Percentiles rank a stretch among this genome's conserved stretches.
Conservation (phyloP, 1,139 yeast species). For the Suhomyces yuchorum region DNA sequence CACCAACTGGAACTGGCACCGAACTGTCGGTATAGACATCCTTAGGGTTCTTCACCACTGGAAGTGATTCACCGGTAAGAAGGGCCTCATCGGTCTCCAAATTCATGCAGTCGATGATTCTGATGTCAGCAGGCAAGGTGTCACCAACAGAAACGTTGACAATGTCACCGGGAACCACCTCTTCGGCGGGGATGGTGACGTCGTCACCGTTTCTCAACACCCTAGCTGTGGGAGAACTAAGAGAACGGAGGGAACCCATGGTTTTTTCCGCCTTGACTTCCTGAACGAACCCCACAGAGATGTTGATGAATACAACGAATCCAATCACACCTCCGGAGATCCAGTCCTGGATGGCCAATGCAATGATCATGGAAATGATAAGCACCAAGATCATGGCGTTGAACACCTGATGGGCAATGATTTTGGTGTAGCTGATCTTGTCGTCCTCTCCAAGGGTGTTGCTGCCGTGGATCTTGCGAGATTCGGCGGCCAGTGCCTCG, state of each 20-base stretch:
- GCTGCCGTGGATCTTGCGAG: slow-evolving; percentile 22
- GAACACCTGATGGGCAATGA: slow-evolving; percentile 38
- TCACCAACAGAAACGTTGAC: slow-evolving; percentile 47
- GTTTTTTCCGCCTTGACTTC: slow-evolving; percentile 42
- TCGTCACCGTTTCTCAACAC: slow-evolving; percentile 45
- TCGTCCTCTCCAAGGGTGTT: slow-evolving; percentile 35
- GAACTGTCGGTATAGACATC: slow-evolving; percentile 28
- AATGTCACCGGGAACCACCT: slow-evolving; percentile 55
- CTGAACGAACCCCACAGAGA: slow-evolving; percentile 36
- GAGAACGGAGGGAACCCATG: slow-evolving; percentile 39
- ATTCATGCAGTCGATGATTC: slow-evolving; percentile 40
- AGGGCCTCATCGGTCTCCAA: slow-evolving; percentile 55
- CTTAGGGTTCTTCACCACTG: slow-evolving; percentile 34
- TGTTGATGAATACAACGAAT: slow-evolving; percentile 34
- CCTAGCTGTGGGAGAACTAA: slow-evolving; percentile 38
- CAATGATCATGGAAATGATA: slow-evolving; percentile 38
- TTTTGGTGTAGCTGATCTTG: slow-evolving; percentile 28
- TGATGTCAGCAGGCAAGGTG: slow-evolving; percentile 53
- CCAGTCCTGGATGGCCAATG: slow-evolving; percentile 68
- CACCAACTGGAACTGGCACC: slow-evolving; percentile 39
- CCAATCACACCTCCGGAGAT: slow-evolving; percentile 77
- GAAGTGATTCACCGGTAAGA: slow-evolving; percentile 56
- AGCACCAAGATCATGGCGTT: slow-evolving; percentile 43
- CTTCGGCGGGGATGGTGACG: slow-evolving; percentile 37
- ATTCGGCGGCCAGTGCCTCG: slow-evolving; percentile 16